Conservation (phyloP, 2,329 filamentous ascomycete genomes). For the Arthrobotrys musiformis region DNA sequence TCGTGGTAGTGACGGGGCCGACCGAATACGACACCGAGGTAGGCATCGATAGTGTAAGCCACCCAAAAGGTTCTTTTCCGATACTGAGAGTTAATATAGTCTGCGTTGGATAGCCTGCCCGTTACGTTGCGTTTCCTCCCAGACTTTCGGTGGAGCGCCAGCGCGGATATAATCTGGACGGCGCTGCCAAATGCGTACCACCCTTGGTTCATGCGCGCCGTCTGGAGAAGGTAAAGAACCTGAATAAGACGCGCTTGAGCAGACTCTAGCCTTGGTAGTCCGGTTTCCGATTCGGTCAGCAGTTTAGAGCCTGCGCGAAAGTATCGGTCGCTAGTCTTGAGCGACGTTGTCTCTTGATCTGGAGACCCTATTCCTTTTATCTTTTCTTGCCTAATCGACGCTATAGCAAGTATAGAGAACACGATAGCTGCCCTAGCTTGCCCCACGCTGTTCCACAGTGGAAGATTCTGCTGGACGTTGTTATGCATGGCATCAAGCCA, state of each 20-base stretch:
- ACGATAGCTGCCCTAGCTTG: constrained; percentile 66
- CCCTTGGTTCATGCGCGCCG: constrained; percentile 71
- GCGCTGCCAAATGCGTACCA: constrained; percentile 72
- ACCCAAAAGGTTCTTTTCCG: constrained; percentile 72
- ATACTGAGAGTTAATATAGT: constrained; percentile 67
- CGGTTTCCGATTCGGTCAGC: constrained; percentile 66
- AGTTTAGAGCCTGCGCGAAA: constrained; percentile 64
- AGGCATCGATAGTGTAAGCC: constrained; percentile 72
- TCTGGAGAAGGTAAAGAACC: constrained; percentile 70
- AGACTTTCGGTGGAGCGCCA: constrained; percentile 63
- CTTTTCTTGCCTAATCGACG: constrained; percentile 65
- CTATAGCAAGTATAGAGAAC: constrained; percentile 66
- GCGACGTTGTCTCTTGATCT: constrained; percentile 59
- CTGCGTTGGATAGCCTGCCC: constrained; percentile 58
- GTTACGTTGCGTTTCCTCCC: constrained; percentile 62
- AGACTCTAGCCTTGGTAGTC: constrained; percentile 68
- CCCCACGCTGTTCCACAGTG: constrained; percentile 64
- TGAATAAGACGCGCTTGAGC: constrained; percentile 71
- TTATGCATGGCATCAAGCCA: constrained; percentile 65
- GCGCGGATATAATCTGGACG: constrained; percentile 67
- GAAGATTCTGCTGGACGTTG: constrained; percentile 62
- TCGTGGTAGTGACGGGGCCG: constrained; percentile 72
- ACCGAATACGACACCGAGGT: constrained; percentile 72
- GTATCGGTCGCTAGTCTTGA: constrained; percentile 63
- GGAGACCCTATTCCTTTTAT: constrained; percentile 60